Conservation (phyloP, 106 monocot genomes). For the Dactylorhiza incarnata region DNA sequence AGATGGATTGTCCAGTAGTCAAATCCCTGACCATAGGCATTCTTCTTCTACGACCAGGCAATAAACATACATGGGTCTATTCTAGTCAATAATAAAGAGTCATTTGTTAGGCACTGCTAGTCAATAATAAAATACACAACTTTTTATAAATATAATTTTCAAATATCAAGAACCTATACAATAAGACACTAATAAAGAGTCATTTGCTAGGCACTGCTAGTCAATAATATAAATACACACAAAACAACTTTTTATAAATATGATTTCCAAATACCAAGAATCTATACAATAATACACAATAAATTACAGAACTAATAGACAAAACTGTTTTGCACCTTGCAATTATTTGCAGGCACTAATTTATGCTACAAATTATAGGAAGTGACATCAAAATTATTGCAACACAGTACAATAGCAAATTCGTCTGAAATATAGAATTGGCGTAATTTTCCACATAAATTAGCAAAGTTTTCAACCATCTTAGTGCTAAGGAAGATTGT, state of each 20-base stretch:
- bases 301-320: not conserved
- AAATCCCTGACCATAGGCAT: not conserved
- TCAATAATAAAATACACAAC: not conserved
- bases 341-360: not conserved
- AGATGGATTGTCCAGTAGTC: not conserved
- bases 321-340: not conserved
- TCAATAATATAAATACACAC: not conserved
- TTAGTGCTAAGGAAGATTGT: not conserved
- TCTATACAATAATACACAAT: not conserved
- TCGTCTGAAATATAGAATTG: not conserved
- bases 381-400: not conserved
- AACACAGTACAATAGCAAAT: not conserved
- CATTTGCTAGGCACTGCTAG: not conserved
- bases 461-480: not conserved
- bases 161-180: not conserved
- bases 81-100: not conserved
- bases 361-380: not conserved
- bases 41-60: not conserved
- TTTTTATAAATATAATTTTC: not conserved
- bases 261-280: not conserved
- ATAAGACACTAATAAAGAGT: not conserved
- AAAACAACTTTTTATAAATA: not conserved
- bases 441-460: not conserved
- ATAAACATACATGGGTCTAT: not conserved
- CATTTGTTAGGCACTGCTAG: not conserved